Evolutionary conservation across 441 rosid genomes (phyloP), one percentile per base, ranked within the genome.

Genomic region (Eruca vesicaria): DNA sequence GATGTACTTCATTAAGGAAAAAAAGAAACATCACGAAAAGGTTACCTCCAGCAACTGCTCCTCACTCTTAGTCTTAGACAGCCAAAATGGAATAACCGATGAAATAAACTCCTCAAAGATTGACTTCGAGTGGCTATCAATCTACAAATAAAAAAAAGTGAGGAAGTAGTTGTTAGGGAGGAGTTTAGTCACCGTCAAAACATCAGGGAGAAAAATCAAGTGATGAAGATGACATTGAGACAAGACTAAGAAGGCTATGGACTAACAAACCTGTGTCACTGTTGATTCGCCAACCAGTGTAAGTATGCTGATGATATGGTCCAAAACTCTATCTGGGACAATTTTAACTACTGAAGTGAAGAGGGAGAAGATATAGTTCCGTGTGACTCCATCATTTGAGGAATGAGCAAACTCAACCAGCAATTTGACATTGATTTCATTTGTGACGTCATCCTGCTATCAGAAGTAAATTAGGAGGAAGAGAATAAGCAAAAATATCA

Each of bases 71-170:
- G 84, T 81, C 86, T 90, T 85, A 38, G 89, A 87, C 69, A 91
- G 84, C 99, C 99, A 97, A 75, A 85, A 87, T 14, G 99, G 99
- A 68, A 97, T 83, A 76, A 90, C 81, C 5, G 92, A 84, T 66
- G 99, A 88, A 72, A 94, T 79, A 82, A 97, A 89, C 68, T 82
- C 90, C 84, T 97, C 99, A 70, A 89, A 89, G 65, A 90, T 91
- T 63, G 66, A 82, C 63, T 87, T 88, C 6, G 99, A 94, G 81
- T 89, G 86, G 77, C 88, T 85, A 79, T 94, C 98, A 81, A 84
- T 84, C 99, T 97, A 79, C 55, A 78, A 29, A 68, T 31, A 15
- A 74, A 69, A 11, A 71, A 68, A 68, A 18, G 36, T 7, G 50
- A 29, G n/a, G 63, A 68, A 70, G 43, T 50, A 68, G 64, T 58